Evolutionary conservation across 192 early-diverging fungal species (phyloP).

Genomic region (Umbelopsis vinacea): DNA sequence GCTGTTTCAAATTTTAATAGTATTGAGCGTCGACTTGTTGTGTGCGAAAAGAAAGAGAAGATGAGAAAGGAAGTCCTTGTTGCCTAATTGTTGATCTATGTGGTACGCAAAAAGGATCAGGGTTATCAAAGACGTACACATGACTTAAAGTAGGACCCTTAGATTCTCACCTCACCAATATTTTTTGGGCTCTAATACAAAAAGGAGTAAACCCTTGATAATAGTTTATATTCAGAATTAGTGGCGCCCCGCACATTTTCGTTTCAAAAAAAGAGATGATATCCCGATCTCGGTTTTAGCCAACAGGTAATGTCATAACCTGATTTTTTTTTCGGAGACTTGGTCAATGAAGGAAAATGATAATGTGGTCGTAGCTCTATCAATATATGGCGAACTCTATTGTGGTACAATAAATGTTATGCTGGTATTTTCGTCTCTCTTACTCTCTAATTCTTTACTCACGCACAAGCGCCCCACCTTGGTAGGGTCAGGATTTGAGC

Average conservation of each 20-base stretch:
- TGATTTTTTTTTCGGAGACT: background rate
- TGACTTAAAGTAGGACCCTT: conserved; percentile 20
- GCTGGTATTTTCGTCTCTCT: background rate
- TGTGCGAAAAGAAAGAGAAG: background rate
- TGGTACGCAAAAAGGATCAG: background rate
- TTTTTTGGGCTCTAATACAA: conserved; percentile 8
- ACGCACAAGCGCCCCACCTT: background rate
- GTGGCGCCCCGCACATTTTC: conserved; percentile 6
- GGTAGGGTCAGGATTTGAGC: background rate
- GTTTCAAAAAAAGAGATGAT: conserved; percentile 17
- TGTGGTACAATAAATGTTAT: conserved; percentile 11
- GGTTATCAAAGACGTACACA: conserved; percentile 2
- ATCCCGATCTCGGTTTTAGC: conserved; percentile 12
- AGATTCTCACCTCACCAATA: background rate
- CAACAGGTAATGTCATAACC: background rate
- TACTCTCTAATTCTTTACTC: background rate
- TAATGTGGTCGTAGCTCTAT: background rate
- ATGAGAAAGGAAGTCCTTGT: conserved; percentile 10
- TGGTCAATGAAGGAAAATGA: background rate
- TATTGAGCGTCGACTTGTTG: background rate
- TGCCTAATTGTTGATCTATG: background rate
- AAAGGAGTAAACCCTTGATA: conserved; percentile 1
- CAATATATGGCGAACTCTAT: background rate
- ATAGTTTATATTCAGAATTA: conserved; percentile 21
- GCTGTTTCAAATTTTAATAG: background rate